Percentiles rank a stretch among this genome's conserved stretches.
phyloP scores from a whole-genome alignment of 2,329 filamentous ascomycete species.

The Taxawa tesnikishii region DNA sequence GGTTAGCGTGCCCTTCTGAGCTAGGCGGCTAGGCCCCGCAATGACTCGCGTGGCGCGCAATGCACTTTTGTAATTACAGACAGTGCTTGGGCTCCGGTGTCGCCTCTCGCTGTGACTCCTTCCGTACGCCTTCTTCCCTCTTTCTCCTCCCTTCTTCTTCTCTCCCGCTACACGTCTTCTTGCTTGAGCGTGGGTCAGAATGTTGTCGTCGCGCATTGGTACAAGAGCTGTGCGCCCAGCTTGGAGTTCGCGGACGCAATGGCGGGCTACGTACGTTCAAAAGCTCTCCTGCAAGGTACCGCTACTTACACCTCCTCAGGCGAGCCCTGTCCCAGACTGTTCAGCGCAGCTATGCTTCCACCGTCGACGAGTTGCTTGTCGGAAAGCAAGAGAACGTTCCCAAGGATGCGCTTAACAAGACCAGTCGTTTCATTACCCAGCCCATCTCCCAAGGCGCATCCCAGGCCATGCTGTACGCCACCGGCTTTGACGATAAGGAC shows the following conservation, averaged over 20 bases:
- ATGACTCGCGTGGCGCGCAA: too few relatives aligned
- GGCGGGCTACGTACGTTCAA: slow-evolving; percentile 4
- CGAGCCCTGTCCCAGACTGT: not conserved
- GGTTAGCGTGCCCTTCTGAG: too few relatives aligned
- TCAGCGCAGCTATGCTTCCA: not conserved
- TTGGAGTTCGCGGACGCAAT: slow-evolving; percentile 3
- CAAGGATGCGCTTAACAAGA: slow-evolving; percentile 54
- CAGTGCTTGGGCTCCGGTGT: too few relatives aligned
- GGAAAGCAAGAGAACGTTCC: slow-evolving; percentile 3
- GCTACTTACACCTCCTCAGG: not conserved
- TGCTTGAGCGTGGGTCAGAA: too few relatives aligned
- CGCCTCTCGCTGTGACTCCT: too few relatives aligned
- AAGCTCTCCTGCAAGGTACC: not conserved
- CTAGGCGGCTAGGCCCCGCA: too few relatives aligned
- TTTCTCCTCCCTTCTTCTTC: too few relatives aligned
- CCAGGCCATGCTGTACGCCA: slow-evolving; percentile 97
- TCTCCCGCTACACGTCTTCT: too few relatives aligned
- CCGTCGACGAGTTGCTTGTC: slow-evolving; percentile 7
- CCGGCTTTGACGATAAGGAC: slow-evolving; percentile 72
- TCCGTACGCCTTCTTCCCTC: too few relatives aligned
- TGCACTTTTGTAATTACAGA: too few relatives aligned
- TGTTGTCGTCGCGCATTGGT: slow-evolving; percentile 9
- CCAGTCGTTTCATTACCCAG: slow-evolving; percentile 79
- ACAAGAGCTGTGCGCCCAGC: slow-evolving; percentile 4
- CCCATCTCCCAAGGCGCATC: slow-evolving; percentile 97